phyloP scores from a whole-genome alignment of 495 filamentous ascomycete genomes.

The Xylaria acuta region DNA sequence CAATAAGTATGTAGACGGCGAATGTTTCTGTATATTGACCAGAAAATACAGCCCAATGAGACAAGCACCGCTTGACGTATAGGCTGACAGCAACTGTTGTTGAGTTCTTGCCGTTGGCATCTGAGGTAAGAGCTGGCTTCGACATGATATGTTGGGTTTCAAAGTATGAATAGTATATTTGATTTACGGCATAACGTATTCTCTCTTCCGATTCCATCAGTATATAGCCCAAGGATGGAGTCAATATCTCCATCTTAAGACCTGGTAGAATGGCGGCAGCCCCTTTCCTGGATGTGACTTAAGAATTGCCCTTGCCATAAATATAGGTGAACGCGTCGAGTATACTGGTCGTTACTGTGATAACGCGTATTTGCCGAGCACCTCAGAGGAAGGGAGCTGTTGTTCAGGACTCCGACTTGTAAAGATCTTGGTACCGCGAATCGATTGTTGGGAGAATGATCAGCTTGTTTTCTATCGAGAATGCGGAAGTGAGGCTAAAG shows the following conservation, averaged over 20 bases:
- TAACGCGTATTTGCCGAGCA: neutral
- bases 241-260: neutral
- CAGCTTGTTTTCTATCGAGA: neutral
- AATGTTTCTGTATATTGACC: neutral
- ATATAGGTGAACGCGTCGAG: neutral
- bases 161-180: neutral
- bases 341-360: neutral
- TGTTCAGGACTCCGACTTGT: neutral
- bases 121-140: neutral
- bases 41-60: neutral
- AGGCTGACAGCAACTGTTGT: neutral
- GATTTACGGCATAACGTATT: neutral
- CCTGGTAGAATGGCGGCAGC: neutral
- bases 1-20: neutral
- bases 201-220: neutral
- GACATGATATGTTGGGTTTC: neutral
- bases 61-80: neutral
- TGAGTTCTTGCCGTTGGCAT: neutral
- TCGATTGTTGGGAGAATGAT: neutral
- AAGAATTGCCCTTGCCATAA: neutral
- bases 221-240: neutral
- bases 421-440: neutral
- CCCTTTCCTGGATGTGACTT: neutral
- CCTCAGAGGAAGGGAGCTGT: neutral
- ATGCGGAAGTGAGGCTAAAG: neutral